Evolutionary conservation across 495 filamentous ascomycete genomes (phyloP).

Genomic region (Aspergillus campestris): DNA sequence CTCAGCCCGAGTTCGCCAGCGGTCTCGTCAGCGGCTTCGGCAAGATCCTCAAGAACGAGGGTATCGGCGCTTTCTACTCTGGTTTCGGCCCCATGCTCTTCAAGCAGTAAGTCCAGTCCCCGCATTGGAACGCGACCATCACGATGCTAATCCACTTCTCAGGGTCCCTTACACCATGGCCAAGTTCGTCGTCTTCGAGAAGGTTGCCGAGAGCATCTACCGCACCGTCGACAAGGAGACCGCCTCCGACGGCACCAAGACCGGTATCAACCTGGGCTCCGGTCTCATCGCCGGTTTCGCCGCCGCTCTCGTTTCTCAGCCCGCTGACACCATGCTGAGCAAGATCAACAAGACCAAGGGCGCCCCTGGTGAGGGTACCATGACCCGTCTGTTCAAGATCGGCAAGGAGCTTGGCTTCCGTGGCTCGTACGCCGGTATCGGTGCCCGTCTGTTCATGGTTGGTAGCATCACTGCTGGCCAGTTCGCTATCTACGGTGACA

Average conservation of each 20-base stretch:
- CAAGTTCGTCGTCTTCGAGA: constrained; percentile 99
- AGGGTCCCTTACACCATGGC: constrained; percentile 99
- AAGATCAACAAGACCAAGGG: constrained; percentile 99
- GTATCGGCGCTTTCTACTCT: constrained; percentile 85
- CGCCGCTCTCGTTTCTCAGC: constrained; percentile 91
- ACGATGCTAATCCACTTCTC: constrained; percentile 7
- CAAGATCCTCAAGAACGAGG: constrained; percentile 81
- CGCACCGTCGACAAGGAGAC: constrained; percentile 63
- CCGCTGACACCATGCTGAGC: constrained; percentile 96
- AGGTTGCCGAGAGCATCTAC: constrained; percentile 79
- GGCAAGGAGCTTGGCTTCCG: constrained; percentile 84
- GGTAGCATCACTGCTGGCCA: constrained; percentile 82
- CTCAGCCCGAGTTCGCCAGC: constrained; percentile 75
- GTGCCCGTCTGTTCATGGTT: constrained; percentile 76
- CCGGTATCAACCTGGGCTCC: constrained; percentile 83
- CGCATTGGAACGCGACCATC: neutral
- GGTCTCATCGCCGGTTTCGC: constrained; percentile 98
- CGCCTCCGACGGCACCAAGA: constrained; percentile 67
- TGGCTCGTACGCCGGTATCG: constrained; percentile 86
- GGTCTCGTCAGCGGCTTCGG: constrained; percentile 74
- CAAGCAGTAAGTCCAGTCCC: constrained; percentile 69
- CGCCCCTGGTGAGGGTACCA: constrained; percentile 88
- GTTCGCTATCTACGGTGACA: constrained; percentile 89
- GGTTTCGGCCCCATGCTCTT: constrained; percentile 90
- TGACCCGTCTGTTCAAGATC: constrained; percentile 88